Percentiles rank a stretch among this genome's conserved stretches.
Evolutionary conservation across 1,284 basidiomycete genomes (phyloP).

Genomic region (Cryptococcus amylolentus): DNA sequence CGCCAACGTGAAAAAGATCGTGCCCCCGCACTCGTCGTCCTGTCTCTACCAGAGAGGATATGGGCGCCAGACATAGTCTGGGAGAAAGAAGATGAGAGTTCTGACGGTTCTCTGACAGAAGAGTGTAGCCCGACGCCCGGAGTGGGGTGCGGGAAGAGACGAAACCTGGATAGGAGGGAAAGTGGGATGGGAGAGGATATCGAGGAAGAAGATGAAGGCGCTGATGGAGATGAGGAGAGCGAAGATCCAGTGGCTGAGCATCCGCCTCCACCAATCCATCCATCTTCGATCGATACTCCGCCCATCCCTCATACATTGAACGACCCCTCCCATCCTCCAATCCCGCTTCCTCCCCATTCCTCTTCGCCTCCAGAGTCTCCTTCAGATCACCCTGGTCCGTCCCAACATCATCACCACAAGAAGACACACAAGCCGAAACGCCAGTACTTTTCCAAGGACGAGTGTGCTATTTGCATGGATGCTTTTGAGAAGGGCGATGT

Average conservation of each 20-base stretch:
- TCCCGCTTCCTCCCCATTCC: background rate
- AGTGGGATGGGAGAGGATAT: background rate
- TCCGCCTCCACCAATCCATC: background rate
- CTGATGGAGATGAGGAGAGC: background rate
- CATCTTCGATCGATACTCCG: background rate
- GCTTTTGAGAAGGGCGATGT: constrained; percentile 78
- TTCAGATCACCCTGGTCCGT: background rate
- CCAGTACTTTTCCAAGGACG: constrained; percentile 52
- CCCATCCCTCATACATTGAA: background rate
- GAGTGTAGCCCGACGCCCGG: background rate
- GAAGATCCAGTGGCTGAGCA: background rate
- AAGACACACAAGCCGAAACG: constrained; percentile 10
- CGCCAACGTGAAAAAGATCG: constrained; percentile 48
- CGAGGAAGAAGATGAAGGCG: background rate
- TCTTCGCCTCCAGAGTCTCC: background rate
- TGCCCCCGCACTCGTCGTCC: constrained; percentile 45
- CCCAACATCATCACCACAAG: background rate
- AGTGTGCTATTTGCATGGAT: constrained; percentile 86
- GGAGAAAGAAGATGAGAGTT: constrained; percentile 46
- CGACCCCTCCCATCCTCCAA: background rate
- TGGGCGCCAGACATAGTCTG: constrained; percentile 50
- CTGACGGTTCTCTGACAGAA: constrained; percentile 10
- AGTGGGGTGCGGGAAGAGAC: background rate
- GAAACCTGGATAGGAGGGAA: constrained; percentile 6
- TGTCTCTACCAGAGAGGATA: constrained; percentile 47